These are phyloP conservation scores for Poterioochromonas sp. DNA, from an alignment of 352 stramenopile species.

Conservation along the genomic window DNA sequence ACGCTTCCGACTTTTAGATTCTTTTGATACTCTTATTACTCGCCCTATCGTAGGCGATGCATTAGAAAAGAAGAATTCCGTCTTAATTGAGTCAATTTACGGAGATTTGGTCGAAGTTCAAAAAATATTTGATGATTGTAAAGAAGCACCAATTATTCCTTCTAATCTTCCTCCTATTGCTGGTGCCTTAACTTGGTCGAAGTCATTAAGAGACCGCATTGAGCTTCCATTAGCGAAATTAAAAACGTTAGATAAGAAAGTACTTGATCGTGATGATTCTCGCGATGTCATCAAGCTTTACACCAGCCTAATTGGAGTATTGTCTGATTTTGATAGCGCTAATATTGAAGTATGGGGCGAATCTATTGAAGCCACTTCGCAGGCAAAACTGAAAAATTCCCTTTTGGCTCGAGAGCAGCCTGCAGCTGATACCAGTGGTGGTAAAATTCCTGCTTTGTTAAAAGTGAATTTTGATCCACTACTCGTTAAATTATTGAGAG, in stretches of 20 bases:
- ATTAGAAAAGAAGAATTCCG: constrained; percentile 69
- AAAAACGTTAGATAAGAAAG: constrained; percentile 56
- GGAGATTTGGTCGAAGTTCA: constrained; percentile 69
- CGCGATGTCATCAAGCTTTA: constrained; percentile 77
- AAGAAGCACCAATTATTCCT: constrained; percentile 68
- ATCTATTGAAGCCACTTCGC: constrained; percentile 43
- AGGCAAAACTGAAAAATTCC: constrained; percentile 67
- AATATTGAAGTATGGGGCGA: constrained; percentile 49
- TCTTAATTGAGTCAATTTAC: constrained; percentile 52
- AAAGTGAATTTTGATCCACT: constrained; percentile 79
- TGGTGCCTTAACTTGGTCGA: constrained; percentile 76
- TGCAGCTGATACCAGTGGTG: background rate
- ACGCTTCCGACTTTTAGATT: constrained; percentile 77
- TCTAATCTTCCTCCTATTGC: constrained; percentile 73
- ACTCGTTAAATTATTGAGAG: constrained; percentile 72
- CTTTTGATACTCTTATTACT: constrained; percentile 72
- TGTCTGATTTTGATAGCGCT: constrained; percentile 47
- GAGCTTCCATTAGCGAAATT: constrained; percentile 74
- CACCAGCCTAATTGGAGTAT: constrained; percentile 63
- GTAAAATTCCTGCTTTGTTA: constrained; percentile 40
- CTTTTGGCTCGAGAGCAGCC: constrained; percentile 58
- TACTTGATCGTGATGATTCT: constrained; percentile 73
- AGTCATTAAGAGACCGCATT: constrained; percentile 69
- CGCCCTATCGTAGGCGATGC: constrained; percentile 58
- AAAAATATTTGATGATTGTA: constrained; percentile 73